These are phyloP conservation scores for Paecilomyces dactylethromorphus DNA, from an alignment of 2,329 filamentous ascomycete genomes.

Conservation along the genomic window DNA sequence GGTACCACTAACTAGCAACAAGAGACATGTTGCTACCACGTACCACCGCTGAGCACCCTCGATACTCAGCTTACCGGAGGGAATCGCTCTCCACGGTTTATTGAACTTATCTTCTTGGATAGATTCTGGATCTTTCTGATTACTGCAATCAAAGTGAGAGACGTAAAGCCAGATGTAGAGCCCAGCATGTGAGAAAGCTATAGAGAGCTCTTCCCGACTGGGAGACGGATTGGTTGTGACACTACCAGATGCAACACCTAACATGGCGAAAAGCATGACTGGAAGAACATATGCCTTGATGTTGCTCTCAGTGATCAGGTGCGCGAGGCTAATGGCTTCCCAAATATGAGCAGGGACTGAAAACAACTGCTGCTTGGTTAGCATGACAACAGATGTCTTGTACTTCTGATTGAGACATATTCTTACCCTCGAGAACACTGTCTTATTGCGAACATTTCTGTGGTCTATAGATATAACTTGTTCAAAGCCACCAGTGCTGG, in stretches of 20 bases:
- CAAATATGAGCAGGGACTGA: background rate
- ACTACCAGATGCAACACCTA: background rate
- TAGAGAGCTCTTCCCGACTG: background rate
- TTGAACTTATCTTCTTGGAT: background rate
- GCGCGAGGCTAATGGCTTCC: background rate
- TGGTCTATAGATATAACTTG: background rate
- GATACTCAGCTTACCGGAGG: background rate
- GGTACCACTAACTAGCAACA: background rate
- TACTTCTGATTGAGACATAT: background rate
- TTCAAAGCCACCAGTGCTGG: background rate
- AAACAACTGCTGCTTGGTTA: background rate
- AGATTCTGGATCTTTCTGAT: background rate
- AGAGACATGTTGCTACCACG: background rate
- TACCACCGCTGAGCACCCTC: background rate
- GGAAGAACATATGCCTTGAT: background rate
- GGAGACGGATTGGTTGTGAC: background rate
- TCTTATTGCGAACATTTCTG: background rate
- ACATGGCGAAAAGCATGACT: background rate
- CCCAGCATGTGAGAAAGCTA: background rate
- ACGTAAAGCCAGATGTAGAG: background rate
- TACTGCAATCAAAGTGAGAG: background rate
- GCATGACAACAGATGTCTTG: background rate
- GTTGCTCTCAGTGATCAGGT: background rate
- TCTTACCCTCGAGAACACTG: background rate
- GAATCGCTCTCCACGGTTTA: background rate